A percentile compares a stretch with the other conserved stretches of the same genome.
These are phyloP conservation scores for Coniochaeta sp. DNA, from an alignment of 2,329 filamentous ascomycete genomes.

Conservation along the genomic window DNA sequence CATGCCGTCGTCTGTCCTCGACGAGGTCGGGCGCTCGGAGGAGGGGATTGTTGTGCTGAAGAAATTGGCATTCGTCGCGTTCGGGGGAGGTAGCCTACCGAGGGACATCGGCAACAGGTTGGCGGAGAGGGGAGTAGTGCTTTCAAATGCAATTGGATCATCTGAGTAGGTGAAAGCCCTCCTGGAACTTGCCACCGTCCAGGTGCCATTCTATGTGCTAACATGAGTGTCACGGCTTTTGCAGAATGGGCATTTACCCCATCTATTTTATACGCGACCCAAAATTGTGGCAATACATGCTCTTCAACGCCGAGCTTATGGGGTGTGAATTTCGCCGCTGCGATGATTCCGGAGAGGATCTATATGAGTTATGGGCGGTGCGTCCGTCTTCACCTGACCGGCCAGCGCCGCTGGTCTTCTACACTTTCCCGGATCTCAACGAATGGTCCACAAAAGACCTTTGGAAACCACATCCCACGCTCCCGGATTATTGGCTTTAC, in stretches of 20 bases:
- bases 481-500: slow-evolving; percentile 26
- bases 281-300: slow-evolving; percentile 34
- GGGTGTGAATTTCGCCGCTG: slow-evolving; percentile 31
- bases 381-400: no score
- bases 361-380: slow-evolving; percentile 22
- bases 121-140: slow-evolving; percentile 21
- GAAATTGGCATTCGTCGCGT: slow-evolving; percentile 24
- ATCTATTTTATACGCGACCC: slow-evolving; percentile 23
- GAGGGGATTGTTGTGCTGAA: slow-evolving; percentile 20
- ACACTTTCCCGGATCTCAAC: slow-evolving; percentile 28
- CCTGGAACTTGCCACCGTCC: no score
- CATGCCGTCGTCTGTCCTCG: slow-evolving; percentile 31
- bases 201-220: slow-evolving; percentile 7
- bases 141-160: slow-evolving; percentile 29
- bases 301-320: slow-evolving; percentile 30
- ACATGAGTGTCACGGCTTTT: slow-evolving; percentile 14
- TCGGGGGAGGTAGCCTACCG: slow-evolving; percentile 32
- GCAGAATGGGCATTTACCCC: slow-evolving; percentile 25
- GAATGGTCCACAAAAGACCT: slow-evolving; percentile 38
- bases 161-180: slow-evolving; percentile 28
- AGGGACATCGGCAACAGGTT: slow-evolving; percentile 28
- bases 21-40: slow-evolving; percentile 29
- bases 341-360: slow-evolving; percentile 16
- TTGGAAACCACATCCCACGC: slow-evolving; percentile 28
- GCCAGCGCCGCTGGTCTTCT: slow-evolving; percentile 14